Base-by-base conservation (phyloP, 768 basidiomycete genomes). In the Boletus reticulatus region DNA sequence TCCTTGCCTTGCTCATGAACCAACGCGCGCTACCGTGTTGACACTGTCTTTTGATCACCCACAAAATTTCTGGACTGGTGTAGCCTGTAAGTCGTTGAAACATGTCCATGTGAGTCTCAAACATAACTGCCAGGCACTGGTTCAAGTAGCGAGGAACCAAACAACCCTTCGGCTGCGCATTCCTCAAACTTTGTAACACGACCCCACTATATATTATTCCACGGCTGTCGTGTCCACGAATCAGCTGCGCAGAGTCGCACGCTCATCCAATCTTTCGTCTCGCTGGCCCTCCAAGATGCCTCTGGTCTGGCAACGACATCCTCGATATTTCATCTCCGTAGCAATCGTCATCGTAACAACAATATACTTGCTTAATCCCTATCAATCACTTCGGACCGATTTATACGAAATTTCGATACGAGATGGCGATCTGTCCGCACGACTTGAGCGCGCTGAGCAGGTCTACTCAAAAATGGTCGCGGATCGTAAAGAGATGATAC, bases 281-380 rank as follows among this genome's bases (percentile, higher is more conserved):
- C 29, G 14, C 44, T 27, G 22, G 22, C 51, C 32, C 16, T 24
- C 49, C 20, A 65, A 55, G 47, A 73, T 73, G 72, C 70, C 70
- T 36, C 51, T 47, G 27, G 51, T 59, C 31, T 74, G 73, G 72
- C 66, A 72, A 53, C 75, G 80, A 53, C 81, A 84, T 64, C 83
- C 83, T 29, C 78, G 81, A 60, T 84, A 83, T 68, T 67, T 74
- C 54, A 56, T 82, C 55, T 66, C 76, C 62, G 68, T 81, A 47
- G 67, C 75, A 36, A 45, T 76, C 53, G 68, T 75, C 39, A 73
- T 82, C 43, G 56, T 74, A 47, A 67, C 72, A 43, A 76, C 82
- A 19, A 66, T 82, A 64, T 80, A 79, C 63, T 62, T 84, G n/a
- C 74, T 83, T 53, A 67, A 70, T 50, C 72, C 75, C 29, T 71